A percentile compares a stretch with the other conserved stretches of the same genome.
Conservation (phyloP, 352 stramenopile species). For the Elongisporangium anandrum region DNA sequence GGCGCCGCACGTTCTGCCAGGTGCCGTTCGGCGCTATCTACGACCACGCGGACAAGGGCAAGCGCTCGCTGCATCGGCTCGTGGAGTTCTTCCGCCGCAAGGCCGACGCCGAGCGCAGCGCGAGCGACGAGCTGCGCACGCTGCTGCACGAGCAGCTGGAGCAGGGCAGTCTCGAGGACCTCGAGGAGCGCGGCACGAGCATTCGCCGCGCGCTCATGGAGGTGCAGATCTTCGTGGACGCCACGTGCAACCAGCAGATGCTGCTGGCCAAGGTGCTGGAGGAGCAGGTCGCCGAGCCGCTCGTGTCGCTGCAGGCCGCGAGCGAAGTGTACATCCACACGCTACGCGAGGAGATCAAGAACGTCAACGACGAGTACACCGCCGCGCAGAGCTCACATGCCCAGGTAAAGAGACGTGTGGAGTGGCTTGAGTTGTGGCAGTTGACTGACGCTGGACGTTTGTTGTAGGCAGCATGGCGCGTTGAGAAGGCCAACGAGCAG, state of each 20-base stretch:
- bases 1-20: constrained; percentile 84
- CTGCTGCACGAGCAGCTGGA: constrained; percentile 30
- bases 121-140: constrained; percentile 57
- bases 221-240: constrained; percentile 57
- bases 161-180: constrained; percentile 32
- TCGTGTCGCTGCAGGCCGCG: constrained; percentile 71
- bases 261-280: constrained; percentile 74
- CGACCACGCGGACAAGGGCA: constrained; percentile 71
- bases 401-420: constrained; percentile 11
- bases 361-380: constrained; percentile 70
- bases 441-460: neutral
- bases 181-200: constrained; percentile 69
- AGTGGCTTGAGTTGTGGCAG: neutral
- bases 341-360: constrained; percentile 69
- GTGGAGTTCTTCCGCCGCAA: constrained; percentile 72
- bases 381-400: constrained; percentile 31
- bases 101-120: constrained; percentile 51
- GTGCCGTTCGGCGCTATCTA: constrained; percentile 79
- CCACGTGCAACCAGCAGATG: constrained; percentile 60
- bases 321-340: constrained; percentile 79
- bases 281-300: constrained; percentile 73
- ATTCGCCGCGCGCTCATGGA: constrained; percentile 56
- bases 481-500: constrained; percentile 37
- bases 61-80: constrained; percentile 64
- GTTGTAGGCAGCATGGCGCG: constrained; percentile 18